These are phyloP conservation scores for Silene noctiflora DNA, from an alignment of 179 eudicot species.

Conservation along the genomic window DNA sequence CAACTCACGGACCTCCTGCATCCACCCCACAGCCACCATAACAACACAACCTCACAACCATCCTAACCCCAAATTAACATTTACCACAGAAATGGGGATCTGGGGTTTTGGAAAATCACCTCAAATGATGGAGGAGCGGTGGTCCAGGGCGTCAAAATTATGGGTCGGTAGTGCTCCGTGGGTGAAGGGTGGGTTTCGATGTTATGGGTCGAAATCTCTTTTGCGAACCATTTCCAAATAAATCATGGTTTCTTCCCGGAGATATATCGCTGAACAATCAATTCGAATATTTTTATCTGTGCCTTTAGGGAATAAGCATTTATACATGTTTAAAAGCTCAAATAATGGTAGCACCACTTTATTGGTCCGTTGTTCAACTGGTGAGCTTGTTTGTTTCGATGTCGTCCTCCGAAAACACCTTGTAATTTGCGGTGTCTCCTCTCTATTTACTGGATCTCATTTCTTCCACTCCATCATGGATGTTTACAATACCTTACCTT, in stretches of 20 bases:
- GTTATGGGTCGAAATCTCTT: slow-evolving; percentile 40
- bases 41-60: too few relatives aligned
- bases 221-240: slow-evolving; percentile 88
- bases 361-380: background rate
- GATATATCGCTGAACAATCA: slow-evolving; percentile 63
- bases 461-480: background rate
- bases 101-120: too few relatives aligned
- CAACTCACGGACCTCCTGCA: too few relatives aligned
- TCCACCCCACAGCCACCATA: too few relatives aligned
- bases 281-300: slow-evolving; percentile 40
- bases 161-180: too few relatives aligned
- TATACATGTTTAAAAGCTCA: too few relatives aligned
- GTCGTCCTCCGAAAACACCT: background rate
- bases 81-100: too few relatives aligned
- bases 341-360: background rate
- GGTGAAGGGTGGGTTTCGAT: too few relatives aligned
- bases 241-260: slow-evolving; percentile 74
- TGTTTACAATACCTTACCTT: background rate
- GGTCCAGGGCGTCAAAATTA: too few relatives aligned
- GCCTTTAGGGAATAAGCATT: too few relatives aligned
- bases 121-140: too few relatives aligned
- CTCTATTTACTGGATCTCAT: background rate
- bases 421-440: background rate
- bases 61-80: too few relatives aligned
- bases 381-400: background rate